Conservation (phyloP, 371 early-diverging fungal species). For the Amoeboaphelidium occidentale region DNA sequence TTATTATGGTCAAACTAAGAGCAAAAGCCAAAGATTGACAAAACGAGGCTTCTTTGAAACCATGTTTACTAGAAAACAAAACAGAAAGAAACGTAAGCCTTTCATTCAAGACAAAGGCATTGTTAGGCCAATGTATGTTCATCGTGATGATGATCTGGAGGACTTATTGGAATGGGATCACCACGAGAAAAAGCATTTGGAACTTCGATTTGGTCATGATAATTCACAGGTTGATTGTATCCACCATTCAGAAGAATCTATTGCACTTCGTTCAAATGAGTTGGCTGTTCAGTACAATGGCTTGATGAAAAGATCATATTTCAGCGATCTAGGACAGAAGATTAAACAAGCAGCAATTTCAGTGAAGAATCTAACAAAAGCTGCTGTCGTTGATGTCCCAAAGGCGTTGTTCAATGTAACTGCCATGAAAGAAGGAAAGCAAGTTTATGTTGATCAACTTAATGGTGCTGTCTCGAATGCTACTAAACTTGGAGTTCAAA, state of each 20-base stretch:
- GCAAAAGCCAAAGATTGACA: too few relatives aligned
- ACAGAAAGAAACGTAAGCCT: too few relatives aligned
- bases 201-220: not conserved
- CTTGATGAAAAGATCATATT: not conserved
- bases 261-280: not conserved
- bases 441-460: not conserved
- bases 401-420: not conserved
- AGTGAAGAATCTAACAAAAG: not conserved
- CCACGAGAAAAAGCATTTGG: not conserved
- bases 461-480: not conserved
- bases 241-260: not conserved
- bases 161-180: not conserved
- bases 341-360: not conserved
- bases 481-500: not conserved
- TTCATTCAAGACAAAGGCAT: too few relatives aligned
- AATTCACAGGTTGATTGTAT: not conserved
- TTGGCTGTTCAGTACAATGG: not conserved
- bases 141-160: not conserved
- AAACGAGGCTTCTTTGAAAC: too few relatives aligned
- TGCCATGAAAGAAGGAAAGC: not conserved
- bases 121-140: not conserved
- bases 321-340: not conserved
- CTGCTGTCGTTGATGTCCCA: not conserved
- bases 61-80: too few relatives aligned
- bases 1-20: too few relatives aligned